Evolutionary conservation across 139 green algal genomes (phyloP), one percentile per base, ranked within the genome.

Genomic region (Tetradesmus obliquus): DNA sequence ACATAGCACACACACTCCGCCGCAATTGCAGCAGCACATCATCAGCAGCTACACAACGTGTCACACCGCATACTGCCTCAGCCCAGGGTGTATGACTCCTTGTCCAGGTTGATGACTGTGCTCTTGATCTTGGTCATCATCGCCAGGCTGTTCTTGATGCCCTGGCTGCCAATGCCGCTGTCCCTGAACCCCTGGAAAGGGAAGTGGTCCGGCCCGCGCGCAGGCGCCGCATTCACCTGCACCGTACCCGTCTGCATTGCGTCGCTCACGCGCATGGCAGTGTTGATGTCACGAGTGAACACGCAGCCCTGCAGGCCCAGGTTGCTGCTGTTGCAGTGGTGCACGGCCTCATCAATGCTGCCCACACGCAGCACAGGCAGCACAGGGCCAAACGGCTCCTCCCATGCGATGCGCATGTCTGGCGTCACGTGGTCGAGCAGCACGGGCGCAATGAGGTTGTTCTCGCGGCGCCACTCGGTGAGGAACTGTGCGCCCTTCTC

Each of bases 371-470:
- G 96, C 66, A 99, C 94, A 45, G 98, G 98, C 90, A 99, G 88
- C 72, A 99, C 96, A 9, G 98, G 98, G 5, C 98, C 98, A 93
- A 99, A 99, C 8, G 98, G 98, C 95, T 99, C 98, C 95, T 99
- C 98, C 97, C 97, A 99, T 51, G 97, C 96, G 58, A 99, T 90
- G 55, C 97, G 95, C 98, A 99, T 99, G 88, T 97, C 96, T 5
- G 94, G 79, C 12, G 95, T 98, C 51, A 99, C 97, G 62, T 97
- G 60, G 95, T 99, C 98, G 45, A 99, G 74, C 69, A 99, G 93
- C 69, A 97, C 79, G n/a, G 98, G 98, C 95, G 96, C 98, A 74
- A 99, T 97, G 17, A 99, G 96, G 95, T 99, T 99, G 88, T 92
- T 95, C 92, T 99, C 97, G 0, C 93, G 80, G 5, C 66, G 60